Base-by-base conservation (phyloP, 202 grass and related monocot genomes). In the Dendrocalamus latiflorus region DNA sequence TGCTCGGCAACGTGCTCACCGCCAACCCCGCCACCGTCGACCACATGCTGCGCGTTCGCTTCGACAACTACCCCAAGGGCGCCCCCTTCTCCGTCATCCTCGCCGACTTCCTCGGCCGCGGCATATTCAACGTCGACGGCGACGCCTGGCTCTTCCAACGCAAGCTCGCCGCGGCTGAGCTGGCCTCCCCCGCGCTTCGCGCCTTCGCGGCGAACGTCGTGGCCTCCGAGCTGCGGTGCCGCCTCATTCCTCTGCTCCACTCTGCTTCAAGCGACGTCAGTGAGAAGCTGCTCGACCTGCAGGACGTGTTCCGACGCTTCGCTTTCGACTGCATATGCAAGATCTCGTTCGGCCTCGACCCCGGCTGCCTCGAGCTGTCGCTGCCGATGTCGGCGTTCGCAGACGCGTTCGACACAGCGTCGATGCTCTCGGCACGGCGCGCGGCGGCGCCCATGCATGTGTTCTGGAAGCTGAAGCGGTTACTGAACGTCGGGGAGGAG, bases 101-200 rank as follows among this genome's bases (percentile, higher is more conserved):
- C 87, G 87, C 89, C 58, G 95, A 98, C 90, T 91, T 98, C 79
- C 89, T 98, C 82, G 95, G 95, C 85, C 88, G 89, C 28, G 95
- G 95, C 33, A 98, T 98, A 70, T 98, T 98, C 80, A 98, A 95
- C 87, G 90, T 93, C 51, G 95, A 98, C 74, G 91, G 95, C 70
- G 92, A 93, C 50, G 28, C 51, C 21, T 98, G 95, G 95, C 83
- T 78, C 25, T 91, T 94, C 86, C 92, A 94, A 65, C 92, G 92
- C 61, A 94, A 94, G 79, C 87, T 92, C 78, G 92, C 92, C 10
- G 89, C 73, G 1, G 83, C 84, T 8, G 87, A 94, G 83, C 61
- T 94, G 10, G 87, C 83, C 0, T 16, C 84, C 47, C 81, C 89
- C 6, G 78, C 81, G 16, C 70, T 94, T 37, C 89, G 77, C 68